Percentiles rank a stretch among this genome's conserved stretches.
These are phyloP conservation scores for Talaromyces sp. DNA, from an alignment of 2,329 filamentous ascomycete genomes.

Conservation along the genomic window DNA sequence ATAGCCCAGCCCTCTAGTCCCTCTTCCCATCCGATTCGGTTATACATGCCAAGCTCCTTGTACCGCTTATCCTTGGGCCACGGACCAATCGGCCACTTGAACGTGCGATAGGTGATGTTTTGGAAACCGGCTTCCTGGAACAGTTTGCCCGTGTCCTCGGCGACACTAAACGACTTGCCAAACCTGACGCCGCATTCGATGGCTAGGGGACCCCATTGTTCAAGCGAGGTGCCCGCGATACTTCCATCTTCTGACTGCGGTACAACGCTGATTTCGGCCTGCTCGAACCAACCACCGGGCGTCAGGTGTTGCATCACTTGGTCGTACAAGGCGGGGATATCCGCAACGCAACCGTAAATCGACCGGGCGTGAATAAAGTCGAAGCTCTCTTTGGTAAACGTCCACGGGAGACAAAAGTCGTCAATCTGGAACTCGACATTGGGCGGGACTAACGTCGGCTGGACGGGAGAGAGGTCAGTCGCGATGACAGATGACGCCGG, in stretches of 20 bases:
- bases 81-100: constrained; percentile 1
- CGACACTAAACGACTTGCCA: background rate
- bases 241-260: background rate
- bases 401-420: constrained; percentile 17
- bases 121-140: constrained; percentile 1
- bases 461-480: constrained; percentile 2
- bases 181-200: background rate
- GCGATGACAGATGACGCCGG: background rate
- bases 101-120: background rate
- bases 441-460: constrained; percentile 15
- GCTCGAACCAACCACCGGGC: constrained; percentile 46
- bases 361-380: constrained; percentile 19
- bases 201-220: background rate
- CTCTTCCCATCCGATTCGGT: constrained; percentile 2
- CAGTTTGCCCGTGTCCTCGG: background rate
- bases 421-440: constrained; percentile 20
- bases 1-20: constrained; percentile 3
- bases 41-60: constrained; percentile 2
- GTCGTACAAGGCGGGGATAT: constrained; percentile 14
- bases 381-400: constrained; percentile 17
- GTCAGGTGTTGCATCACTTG: constrained; percentile 28
- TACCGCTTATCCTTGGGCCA: background rate
- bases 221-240: background rate
- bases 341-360: constrained; percentile 13
- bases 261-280: constrained; percentile 2